Conservation (phyloP, 352 stramenopile genomes). For the Blastocystis sp. region DNA sequence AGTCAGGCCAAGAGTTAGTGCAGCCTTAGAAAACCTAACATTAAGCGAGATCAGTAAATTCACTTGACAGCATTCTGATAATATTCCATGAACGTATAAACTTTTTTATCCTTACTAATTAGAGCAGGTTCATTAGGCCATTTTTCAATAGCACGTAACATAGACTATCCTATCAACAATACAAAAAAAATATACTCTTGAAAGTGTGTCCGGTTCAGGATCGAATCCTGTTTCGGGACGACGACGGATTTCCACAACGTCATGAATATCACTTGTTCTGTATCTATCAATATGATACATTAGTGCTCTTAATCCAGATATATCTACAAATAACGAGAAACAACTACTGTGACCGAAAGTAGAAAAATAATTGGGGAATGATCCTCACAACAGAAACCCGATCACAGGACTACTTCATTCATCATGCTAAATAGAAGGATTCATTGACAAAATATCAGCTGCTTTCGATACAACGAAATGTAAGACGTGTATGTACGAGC, state of each 20-base stretch:
- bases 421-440: too few relatives aligned
- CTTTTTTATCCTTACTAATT: conserved; percentile 51
- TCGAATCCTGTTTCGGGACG: conserved; percentile 55
- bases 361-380: too few relatives aligned
- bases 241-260: conserved; percentile 43
- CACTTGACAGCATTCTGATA: conserved; percentile 50
- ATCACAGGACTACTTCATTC: too few relatives aligned
- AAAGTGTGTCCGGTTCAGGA: conserved; percentile 40
- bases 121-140: conserved; percentile 49
- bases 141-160: conserved; percentile 35
- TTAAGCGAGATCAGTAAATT: not conserved
- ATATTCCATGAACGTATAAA: conserved; percentile 55
- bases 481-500: too few relatives aligned
- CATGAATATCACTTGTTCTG: conserved; percentile 25
- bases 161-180: not conserved
- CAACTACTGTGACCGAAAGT: too few relatives aligned
- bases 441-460: too few relatives aligned
- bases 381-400: too few relatives aligned
- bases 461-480: too few relatives aligned
- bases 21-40: conserved; percentile 72
- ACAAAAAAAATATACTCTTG: not conserved
- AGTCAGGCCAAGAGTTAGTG: conserved; percentile 71
- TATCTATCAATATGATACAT: conserved; percentile 37
- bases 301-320: not conserved
- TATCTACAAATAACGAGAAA: too few relatives aligned